Percentiles rank a stretch among this genome's conserved stretches.
These are phyloP conservation scores for Apiotrichum porosum DNA, from an alignment of 1,284 basidiomycete species.

Conservation along the genomic window DNA sequence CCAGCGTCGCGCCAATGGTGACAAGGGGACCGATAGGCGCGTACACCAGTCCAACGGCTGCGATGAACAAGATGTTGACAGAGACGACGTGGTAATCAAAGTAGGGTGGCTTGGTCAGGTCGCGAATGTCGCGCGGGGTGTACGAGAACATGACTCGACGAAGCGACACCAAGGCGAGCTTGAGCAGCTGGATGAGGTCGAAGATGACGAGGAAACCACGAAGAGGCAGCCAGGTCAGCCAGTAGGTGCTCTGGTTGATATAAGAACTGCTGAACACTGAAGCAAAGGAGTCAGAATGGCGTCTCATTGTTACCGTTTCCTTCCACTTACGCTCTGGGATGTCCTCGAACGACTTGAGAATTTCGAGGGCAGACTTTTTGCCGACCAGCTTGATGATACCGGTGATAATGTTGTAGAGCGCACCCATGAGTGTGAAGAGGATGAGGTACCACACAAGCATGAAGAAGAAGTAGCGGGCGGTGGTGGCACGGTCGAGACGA, in stretches of 20 bases:
- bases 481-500: slow-evolving; percentile 77
- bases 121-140: slow-evolving; percentile 90
- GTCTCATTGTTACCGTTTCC: too few relatives aligned
- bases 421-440: slow-evolving; percentile 85
- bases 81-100: slow-evolving; percentile 62
- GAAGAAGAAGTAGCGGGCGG: slow-evolving; percentile 87
- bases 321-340: slow-evolving; percentile 30
- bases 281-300: too few relatives aligned
- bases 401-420: slow-evolving; percentile 69
- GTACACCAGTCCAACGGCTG: slow-evolving; percentile 78
- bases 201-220: slow-evolving; percentile 91
- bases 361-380: slow-evolving; percentile 60
- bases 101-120: slow-evolving; percentile 90
- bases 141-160: slow-evolving; percentile 85
- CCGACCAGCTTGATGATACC: slow-evolving; percentile 66
- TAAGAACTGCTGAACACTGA: slow-evolving; percentile 66
- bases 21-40: slow-evolving; percentile 88
- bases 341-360: slow-evolving; percentile 60
- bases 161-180: slow-evolving; percentile 78
- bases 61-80: slow-evolving; percentile 69
- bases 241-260: slow-evolving; percentile 69
- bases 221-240: slow-evolving; percentile 91
- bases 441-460: slow-evolving; percentile 70
- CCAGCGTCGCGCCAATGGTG: slow-evolving; percentile 56
- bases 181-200: slow-evolving; percentile 91